Evolutionary conservation across 2,329 filamentous ascomycete species (phyloP).

Genomic region (Ophiocordyceps sinensis): DNA sequence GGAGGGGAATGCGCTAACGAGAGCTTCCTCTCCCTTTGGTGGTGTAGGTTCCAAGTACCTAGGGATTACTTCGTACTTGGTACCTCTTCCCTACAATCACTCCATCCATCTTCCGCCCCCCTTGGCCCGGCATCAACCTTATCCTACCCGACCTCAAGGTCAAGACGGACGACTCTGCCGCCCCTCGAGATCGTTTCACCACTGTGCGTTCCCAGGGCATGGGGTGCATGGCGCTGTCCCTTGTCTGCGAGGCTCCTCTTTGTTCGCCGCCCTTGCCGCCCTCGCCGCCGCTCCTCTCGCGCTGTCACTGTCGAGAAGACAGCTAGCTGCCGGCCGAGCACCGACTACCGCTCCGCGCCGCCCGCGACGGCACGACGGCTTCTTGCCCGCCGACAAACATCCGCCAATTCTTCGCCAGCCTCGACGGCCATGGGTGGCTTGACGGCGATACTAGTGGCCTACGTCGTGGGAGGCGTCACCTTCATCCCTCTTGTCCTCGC

Average conservation of each 20-base stretch:
- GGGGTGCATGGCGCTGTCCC: neutral
- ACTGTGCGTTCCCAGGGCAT: neutral
- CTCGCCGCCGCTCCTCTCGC: neutral
- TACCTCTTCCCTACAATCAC: too few relatives aligned
- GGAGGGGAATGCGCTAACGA: too few relatives aligned
- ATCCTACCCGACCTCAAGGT: neutral
- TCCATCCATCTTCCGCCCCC: neutral
- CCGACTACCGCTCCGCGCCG: neutral
- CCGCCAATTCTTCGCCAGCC: neutral
- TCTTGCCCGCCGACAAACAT: neutral
- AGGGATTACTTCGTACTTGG: too few relatives aligned
- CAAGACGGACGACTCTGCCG: too few relatives aligned
- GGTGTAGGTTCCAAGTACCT: too few relatives aligned
- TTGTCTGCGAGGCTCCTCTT: neutral
- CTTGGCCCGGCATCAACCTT: neutral
- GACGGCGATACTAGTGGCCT: slow-evolving; percentile 53
- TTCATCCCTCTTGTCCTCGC: slow-evolving; percentile 62
- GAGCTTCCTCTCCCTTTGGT: too few relatives aligned
- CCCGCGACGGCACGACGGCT: neutral
- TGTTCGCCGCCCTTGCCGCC: neutral
- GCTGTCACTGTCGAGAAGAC: neutral
- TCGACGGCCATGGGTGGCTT: slow-evolving; percentile 31
- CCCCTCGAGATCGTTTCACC: too few relatives aligned
- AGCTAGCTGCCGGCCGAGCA: neutral
- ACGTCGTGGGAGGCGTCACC: slow-evolving; percentile 76